Evolutionary conservation across 805 yeast genomes (phyloP), one percentile per base, ranked within the genome.

Genomic region (Yarrowia alimentaria): DNA sequence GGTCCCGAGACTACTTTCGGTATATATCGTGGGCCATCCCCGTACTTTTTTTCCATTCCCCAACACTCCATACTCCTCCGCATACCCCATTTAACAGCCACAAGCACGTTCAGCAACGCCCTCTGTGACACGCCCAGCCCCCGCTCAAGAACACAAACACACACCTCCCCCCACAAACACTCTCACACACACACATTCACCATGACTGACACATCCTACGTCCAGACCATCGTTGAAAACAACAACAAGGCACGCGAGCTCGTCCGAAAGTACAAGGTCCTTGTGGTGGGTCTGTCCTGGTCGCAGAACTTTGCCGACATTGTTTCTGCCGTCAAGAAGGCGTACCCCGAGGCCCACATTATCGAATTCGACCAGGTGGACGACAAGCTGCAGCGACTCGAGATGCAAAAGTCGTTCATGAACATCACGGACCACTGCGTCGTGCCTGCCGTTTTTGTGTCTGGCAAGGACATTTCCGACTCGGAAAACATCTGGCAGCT

Each of bases 181-280:
- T 17, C 18, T 12, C 26, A 24, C 13, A 16, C 22, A 10, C 42
- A 30, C 49, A 43, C 34, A 43, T 14, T 20, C 19, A 42, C 12
- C 13, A 43, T 43, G 50, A 24, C 43, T 30, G 43, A 37, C 30
- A 37, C 50, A 43, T n/a, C 50, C 13, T 43, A 43, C 37, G 37
- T 43, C 20, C 19, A 31, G 28, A 30, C 50, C 50, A 30, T 43
- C 18, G 37, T 21, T 6, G 21, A 21, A 8, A 28, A 30, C 11
- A 30, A 30, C 50, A 30, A 43, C 21, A 30, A 43, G 50, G 50
- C 37, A 30, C 50, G 37, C 37, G 50, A 43, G 9, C 35, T 43
- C 22, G 37, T 43, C 22, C 20, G 24, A 6, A 16, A 22, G 9
- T 26, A 43, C 30, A 31, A 43, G 37, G 37, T 43, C 28, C 29